A percentile compares a stretch with the other conserved stretches of the same genome.
Evolutionary conservation across 306 rosid species (phyloP).

Genomic region (Quercus gilva): DNA sequence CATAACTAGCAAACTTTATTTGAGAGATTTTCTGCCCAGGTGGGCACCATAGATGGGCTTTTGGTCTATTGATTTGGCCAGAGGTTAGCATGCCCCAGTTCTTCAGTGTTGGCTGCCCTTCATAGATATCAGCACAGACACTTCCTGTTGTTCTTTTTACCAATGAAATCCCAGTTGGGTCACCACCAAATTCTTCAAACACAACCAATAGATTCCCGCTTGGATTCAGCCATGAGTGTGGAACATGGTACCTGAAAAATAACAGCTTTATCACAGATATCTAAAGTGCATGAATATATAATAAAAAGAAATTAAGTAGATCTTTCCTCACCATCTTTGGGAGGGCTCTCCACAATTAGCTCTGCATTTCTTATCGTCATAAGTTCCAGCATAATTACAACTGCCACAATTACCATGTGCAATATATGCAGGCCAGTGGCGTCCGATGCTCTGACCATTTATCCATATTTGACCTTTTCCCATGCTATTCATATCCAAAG

Average conservation of each 20-base stretch:
- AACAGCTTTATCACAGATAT: conserved; percentile 10
- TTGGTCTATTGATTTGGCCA: conserved; percentile 33
- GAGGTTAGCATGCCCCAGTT: conserved; percentile 29
- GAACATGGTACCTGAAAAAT: conserved; percentile 85
- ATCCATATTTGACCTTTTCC: conserved; percentile 95
- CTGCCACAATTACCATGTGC: conserved; percentile 63
- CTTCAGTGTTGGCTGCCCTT: conserved; percentile 52
- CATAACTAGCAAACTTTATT: conserved; percentile 67
- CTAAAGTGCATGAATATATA: conserved; percentile 6
- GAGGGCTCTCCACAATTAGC: conserved; percentile 76
- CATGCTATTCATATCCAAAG: conserved; percentile 93
- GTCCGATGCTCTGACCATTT: conserved; percentile 88
- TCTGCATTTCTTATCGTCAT: conserved; percentile 58
- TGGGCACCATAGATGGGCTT: conserved; percentile 68
- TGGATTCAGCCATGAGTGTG: conserved; percentile 78
- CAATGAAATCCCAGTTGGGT: conserved; percentile 64
- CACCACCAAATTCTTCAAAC: conserved; percentile 95
- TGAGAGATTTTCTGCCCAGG: conserved; percentile 47
- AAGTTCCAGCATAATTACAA: conserved; percentile 79
- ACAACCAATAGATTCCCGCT: conserved; percentile 67
- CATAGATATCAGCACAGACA: conserved; percentile 62
- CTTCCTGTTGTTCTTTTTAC: conserved; percentile 54
- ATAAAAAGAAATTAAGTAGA: not conserved
- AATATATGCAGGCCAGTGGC: conserved; percentile 80
- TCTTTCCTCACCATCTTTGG: conserved; percentile 79